Conservation (phyloP, 2,329 filamentous ascomycete species). For the Gnomoniopsis smithogilvyi region DNA sequence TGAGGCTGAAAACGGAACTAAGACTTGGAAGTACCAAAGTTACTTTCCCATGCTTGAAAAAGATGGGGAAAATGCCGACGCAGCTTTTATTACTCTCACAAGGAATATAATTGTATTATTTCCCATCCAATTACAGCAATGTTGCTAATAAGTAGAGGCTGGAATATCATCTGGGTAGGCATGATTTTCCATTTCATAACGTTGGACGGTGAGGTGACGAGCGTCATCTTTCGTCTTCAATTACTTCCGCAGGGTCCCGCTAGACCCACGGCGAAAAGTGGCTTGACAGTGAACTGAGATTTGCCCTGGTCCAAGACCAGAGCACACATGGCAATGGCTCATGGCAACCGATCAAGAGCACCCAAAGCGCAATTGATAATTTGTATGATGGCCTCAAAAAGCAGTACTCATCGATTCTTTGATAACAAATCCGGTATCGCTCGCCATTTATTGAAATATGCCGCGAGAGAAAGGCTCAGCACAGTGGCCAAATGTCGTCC, state of each 20-base stretch:
- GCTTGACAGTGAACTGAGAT: background rate
- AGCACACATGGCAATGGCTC: no score
- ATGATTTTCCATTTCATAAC: background rate
- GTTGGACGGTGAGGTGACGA: background rate
- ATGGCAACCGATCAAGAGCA: no score
- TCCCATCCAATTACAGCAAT: background rate
- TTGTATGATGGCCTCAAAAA: no score
- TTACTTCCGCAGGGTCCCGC: background rate
- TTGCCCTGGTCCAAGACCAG: no score
- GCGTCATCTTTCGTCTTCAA: background rate
- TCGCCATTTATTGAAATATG: no score
- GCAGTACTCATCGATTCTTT: no score
- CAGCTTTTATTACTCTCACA: background rate
- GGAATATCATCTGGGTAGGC: background rate
- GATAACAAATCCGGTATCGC: no score
- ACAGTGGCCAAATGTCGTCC: no score
- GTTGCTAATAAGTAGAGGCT: background rate
- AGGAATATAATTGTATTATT: background rate
- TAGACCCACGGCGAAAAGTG: background rate
- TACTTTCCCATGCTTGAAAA: conserved; percentile 15
- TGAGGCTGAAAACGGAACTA: background rate
- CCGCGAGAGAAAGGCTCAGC: no score
- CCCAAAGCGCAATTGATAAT: no score
- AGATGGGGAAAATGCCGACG: conserved; percentile 3
- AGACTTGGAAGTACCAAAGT: conserved; percentile 16